Conservation (phyloP, 345 rosid species). For the Hevea brasiliensis region DNA sequence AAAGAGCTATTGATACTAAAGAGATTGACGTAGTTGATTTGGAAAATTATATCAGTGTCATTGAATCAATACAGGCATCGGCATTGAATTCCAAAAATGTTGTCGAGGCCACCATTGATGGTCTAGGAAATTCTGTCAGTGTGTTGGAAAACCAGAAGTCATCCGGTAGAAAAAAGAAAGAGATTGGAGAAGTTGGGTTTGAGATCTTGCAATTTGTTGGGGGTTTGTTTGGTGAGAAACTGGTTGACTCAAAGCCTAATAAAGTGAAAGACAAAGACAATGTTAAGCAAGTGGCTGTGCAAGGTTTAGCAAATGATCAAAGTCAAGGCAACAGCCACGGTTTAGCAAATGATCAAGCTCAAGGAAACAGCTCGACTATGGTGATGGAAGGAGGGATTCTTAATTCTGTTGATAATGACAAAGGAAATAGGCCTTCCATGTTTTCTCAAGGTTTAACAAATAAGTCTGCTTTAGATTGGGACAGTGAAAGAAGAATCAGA, state of each 20-base stretch:
- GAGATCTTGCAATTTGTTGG: slow-evolving; percentile 37
- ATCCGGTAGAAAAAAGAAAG: slow-evolving; percentile 38
- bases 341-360: slow-evolving; percentile 26
- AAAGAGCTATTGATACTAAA: slow-evolving; percentile 47
- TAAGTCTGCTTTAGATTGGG: slow-evolving; percentile 25
- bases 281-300: slow-evolving; percentile 32
- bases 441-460: slow-evolving; percentile 24
- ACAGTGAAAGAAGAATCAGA: slow-evolving; percentile 25
- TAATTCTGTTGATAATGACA: slow-evolving; percentile 11
- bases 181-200: slow-evolving; percentile 36
- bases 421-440: slow-evolving; percentile 11
- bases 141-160: slow-evolving; percentile 38
- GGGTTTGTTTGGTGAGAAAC: slow-evolving; percentile 41
- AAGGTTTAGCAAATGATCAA: slow-evolving; percentile 24
- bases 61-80: slow-evolving; percentile 43
- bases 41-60: slow-evolving; percentile 40
- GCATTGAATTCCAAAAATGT: slow-evolving; percentile 41
- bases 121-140: slow-evolving; percentile 24
- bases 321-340: slow-evolving; percentile 26
- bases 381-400: slow-evolving; percentile 19
- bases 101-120: slow-evolving; percentile 29
- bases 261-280: slow-evolving; percentile 37
- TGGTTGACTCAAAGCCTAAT: slow-evolving; percentile 32
- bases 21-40: slow-evolving; percentile 41
- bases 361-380: slow-evolving; percentile 25